Conservation (phyloP, 1,284 basidiomycete species). For the Phellopilus nigrolimitatus region DNA sequence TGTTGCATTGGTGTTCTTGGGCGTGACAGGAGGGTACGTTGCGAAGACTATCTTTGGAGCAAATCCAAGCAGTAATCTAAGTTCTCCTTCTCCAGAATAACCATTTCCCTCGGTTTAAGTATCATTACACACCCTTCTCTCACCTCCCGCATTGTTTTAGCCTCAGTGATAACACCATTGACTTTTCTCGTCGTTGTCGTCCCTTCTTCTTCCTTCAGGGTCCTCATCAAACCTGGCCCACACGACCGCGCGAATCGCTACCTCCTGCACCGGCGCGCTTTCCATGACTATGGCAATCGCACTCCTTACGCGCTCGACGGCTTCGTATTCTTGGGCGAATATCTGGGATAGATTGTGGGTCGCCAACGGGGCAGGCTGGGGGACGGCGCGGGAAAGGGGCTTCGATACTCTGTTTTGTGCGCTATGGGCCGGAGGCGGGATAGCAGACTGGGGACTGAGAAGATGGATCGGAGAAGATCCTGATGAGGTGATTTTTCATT, state of each 20-base stretch:
- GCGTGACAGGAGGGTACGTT: slow-evolving; percentile 50
- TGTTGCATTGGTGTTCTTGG: slow-evolving; percentile 40
- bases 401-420: slow-evolving; percentile 53
- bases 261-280: slow-evolving; percentile 53
- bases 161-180: slow-evolving; percentile 39
- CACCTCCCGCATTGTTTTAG: slow-evolving; percentile 48
- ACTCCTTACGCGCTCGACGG: slow-evolving; percentile 42
- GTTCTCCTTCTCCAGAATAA: slow-evolving; percentile 32
- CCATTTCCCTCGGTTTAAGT: slow-evolving; percentile 46
- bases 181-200: slow-evolving; percentile 40
- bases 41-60: background rate
- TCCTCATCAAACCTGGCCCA: slow-evolving; percentile 39
- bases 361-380: slow-evolving; percentile 44
- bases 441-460: slow-evolving; percentile 50
- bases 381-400: slow-evolving; percentile 48
- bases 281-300: slow-evolving; percentile 51
- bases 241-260: slow-evolving; percentile 43
- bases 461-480: slow-evolving; percentile 58
- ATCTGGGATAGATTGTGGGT: slow-evolving; percentile 59
- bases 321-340: slow-evolving; percentile 44
- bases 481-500: slow-evolving; percentile 50
- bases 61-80: slow-evolving; percentile 14
- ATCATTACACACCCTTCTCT: slow-evolving; percentile 58
- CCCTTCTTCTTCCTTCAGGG: slow-evolving; percentile 26
- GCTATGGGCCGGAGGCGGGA: slow-evolving; percentile 43